phyloP scores from a whole-genome alignment of 2,329 filamentous ascomycete genomes.

The Monilinia aucupariae region DNA sequence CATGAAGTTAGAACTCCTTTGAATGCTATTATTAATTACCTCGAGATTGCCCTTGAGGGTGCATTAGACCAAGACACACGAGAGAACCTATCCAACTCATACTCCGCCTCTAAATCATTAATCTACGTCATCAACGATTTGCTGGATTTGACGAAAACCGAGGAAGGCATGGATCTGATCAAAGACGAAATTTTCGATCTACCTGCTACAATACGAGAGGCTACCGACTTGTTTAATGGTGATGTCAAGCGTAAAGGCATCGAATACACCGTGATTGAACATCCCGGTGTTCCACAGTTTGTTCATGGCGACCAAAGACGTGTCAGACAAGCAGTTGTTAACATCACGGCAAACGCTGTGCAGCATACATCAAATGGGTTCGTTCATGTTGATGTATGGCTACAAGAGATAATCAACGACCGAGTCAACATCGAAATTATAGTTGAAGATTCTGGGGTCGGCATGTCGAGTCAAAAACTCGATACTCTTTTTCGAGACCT shows the following conservation, averaged over 20 bases:
- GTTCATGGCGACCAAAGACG: constrained; percentile 76
- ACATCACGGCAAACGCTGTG: constrained; percentile 79
- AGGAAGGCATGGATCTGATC: constrained; percentile 71
- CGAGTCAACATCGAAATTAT: constrained; percentile 67
- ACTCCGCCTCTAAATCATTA: constrained; percentile 85
- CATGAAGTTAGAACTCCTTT: constrained; percentile 87
- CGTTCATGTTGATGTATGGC: constrained; percentile 65
- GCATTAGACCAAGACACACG: constrained; percentile 73
- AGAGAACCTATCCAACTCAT: constrained; percentile 76
- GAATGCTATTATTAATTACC: constrained; percentile 91
- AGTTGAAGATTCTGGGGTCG: constrained; percentile 69
- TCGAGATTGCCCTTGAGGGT: constrained; percentile 85
- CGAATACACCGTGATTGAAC: constrained; percentile 60
- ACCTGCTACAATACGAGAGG: constrained; percentile 64
- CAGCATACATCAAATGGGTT: constrained; percentile 66
- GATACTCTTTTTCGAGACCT: constrained; percentile 54
- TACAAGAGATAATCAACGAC: constrained; percentile 47
- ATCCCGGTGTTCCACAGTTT: constrained; percentile 61
- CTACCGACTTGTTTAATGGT: constrained; percentile 64
- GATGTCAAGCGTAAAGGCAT: constrained; percentile 75
- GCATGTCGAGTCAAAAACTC: constrained; percentile 57
- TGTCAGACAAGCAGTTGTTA: constrained; percentile 76
- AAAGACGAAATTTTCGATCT: constrained; percentile 79
- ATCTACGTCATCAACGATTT: constrained; percentile 94
- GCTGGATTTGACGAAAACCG: constrained; percentile 80